Percentiles rank a stretch among this genome's conserved stretches.
These are phyloP conservation scores for Chernovozyma sophiae-reginae DNA, from an alignment of 1,139 yeast species.

Conservation along the genomic window DNA sequence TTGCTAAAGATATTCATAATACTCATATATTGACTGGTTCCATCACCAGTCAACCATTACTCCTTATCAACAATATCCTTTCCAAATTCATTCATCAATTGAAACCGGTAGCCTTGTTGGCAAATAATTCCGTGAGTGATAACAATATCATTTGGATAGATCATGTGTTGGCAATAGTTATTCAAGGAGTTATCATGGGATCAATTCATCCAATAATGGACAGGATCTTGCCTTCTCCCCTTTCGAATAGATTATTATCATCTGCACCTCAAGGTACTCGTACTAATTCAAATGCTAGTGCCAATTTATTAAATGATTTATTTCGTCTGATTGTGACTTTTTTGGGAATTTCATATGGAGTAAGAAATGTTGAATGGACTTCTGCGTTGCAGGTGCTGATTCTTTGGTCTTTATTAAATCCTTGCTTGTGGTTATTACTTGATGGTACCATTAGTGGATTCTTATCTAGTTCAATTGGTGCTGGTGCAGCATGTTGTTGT, in stretches of 20 bases:
- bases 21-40: constrained; percentile 35
- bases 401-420: constrained; percentile 72
- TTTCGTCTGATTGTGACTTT: constrained; percentile 68
- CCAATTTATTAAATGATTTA: constrained; percentile 34
- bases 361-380: constrained; percentile 76
- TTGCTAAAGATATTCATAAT: constrained; percentile 48
- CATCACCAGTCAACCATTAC: constrained; percentile 27
- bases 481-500: constrained; percentile 36
- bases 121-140: not conserved
- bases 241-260: constrained; percentile 25
- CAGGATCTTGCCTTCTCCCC: constrained; percentile 32
- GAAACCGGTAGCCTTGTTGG: constrained; percentile 16
- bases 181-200: constrained; percentile 64
- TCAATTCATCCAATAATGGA: constrained; percentile 61
- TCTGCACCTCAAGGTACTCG: constrained; percentile 29
- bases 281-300: constrained; percentile 9
- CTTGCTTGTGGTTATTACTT: constrained; percentile 74
- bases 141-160: constrained; percentile 15
- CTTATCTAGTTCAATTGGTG: constrained; percentile 40
- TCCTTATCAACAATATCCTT: constrained; percentile 31
- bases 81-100: constrained; percentile 28
- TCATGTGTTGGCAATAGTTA: constrained; percentile 22
- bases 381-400: constrained; percentile 72
- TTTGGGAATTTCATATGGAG: constrained; percentile 79
- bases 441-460: constrained; percentile 75